These are phyloP conservation scores for Phytophthora sp. DNA, from an alignment of 352 stramenopile genomes.

Conservation along the genomic window DNA sequence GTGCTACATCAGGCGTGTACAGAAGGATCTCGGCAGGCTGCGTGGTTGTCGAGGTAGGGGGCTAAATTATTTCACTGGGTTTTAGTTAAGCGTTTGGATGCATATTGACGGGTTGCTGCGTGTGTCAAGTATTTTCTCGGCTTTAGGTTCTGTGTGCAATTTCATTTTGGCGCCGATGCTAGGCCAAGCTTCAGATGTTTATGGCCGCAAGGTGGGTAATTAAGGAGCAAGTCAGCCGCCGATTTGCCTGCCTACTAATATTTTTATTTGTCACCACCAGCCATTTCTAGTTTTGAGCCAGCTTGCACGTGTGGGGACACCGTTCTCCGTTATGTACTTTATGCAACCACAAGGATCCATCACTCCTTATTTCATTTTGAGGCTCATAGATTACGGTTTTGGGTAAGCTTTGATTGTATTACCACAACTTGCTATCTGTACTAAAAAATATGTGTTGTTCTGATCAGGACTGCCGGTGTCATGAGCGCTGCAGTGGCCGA, in stretches of 20 bases:
- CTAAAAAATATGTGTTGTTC: not conserved
- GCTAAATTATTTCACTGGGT: not conserved
- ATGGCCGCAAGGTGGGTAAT: constrained; percentile 73
- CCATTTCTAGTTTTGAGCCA: constrained; percentile 78
- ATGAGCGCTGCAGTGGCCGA: constrained; percentile 71
- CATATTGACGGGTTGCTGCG: too few relatives aligned
- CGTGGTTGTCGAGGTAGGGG: constrained; percentile 69
- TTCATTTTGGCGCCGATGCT: constrained; percentile 77
- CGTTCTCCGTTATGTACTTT: constrained; percentile 79
- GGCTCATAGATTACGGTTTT: constrained; percentile 68
- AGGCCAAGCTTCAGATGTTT: constrained; percentile 73
- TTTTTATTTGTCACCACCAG: constrained; percentile 28
- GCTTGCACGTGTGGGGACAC: constrained; percentile 56
- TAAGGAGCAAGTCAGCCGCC: too few relatives aligned
- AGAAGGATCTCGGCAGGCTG: constrained; percentile 69
- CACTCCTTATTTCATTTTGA: constrained; percentile 64
- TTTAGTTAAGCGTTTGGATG: too few relatives aligned
- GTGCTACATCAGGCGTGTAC: constrained; percentile 46
- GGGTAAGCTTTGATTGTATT: constrained; percentile 37
- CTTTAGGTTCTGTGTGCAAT: constrained; percentile 58
- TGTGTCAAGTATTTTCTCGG: constrained; percentile 63
- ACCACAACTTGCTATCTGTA: not conserved
- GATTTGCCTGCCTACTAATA: too few relatives aligned
- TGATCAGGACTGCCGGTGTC: constrained; percentile 60
- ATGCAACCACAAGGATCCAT: constrained; percentile 63